Base-by-base conservation (phyloP, 148 eudicot species). In the Vaccinium myrtillus region DNA sequence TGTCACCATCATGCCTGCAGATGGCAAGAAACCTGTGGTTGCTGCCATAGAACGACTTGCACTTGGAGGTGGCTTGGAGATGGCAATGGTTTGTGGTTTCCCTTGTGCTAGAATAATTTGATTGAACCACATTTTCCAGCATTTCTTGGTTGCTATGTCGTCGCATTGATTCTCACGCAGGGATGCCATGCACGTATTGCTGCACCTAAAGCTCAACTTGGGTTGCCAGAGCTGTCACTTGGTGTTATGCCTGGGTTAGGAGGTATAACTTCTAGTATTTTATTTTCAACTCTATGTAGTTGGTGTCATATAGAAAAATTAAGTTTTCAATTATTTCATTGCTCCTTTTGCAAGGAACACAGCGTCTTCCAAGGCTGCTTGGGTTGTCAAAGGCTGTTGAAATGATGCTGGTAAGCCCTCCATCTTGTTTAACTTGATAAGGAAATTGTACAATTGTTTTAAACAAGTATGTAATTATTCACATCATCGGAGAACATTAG, bases 11-110 rank as follows among this genome's bases (percentile, higher is more conserved):
- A 54, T 90, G 67, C 67, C 59, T 50, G 80, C 82, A 96, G 99
- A 92, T 91, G 93, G 89, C 74, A 91, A 89, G 85, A 96, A 96
- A 87, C 98, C 98, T 27, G 89, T 86, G 49, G 98, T 96, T 90
- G 98, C 98, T 90, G 98, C 98, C 77, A 83, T 96, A 67, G 87
- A 90, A 90, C 96, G 98, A 73, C 95, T 96, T 86, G 98, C 98
- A 73, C 96, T 94, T 80, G 98, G 98, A 78, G 98, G 98, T 87
- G 98, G 98, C 87, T 90, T 96, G 83, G 98, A 96, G 88, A 46
- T 96, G 83, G 94, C 98, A 76, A 56, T 96, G 99, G 99, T 96
- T 89, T 75, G 99, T 89, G 65, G 78, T 56, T 74, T 21, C 23
- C 86, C 27, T 56, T 8, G 54, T 8, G 55, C n/a, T 77, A 30